These are phyloP conservation scores for Serendipita indica DNA, from an alignment of 768 basidiomycete species.

Conservation along the genomic window DNA sequence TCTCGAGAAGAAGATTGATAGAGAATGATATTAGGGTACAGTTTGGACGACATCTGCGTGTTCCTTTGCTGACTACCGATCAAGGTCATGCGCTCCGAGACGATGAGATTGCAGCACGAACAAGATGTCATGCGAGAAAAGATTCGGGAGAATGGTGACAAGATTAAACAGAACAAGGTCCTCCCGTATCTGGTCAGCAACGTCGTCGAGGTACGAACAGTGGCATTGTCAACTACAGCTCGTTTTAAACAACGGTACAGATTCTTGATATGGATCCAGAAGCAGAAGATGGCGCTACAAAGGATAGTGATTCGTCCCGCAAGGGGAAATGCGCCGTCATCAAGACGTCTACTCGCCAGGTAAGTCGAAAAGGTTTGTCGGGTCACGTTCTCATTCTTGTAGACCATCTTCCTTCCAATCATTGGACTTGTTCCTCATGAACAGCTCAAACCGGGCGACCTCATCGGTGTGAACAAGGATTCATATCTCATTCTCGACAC, in stretches of 20 bases:
- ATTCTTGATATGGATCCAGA: conserved; percentile 91
- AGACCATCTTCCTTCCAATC: conserved; percentile 92
- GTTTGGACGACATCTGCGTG: background rate
- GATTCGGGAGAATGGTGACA: conserved; percentile 94
- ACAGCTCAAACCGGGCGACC: conserved; percentile 75
- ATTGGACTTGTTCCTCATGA: conserved; percentile 94
- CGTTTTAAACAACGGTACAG: conserved; percentile 26
- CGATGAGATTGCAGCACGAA: conserved; percentile 80
- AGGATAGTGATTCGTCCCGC: conserved; percentile 88
- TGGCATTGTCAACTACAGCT: conserved; percentile 10
- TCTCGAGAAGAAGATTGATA: conserved; percentile 79
- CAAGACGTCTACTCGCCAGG: conserved; percentile 94
- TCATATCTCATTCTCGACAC: conserved; percentile 94
- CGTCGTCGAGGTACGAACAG: conserved; percentile 70
- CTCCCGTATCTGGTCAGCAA: conserved; percentile 95
- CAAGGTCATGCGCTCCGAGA: conserved; percentile 95
- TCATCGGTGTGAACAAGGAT: conserved; percentile 99
- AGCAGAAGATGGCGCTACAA: conserved; percentile 91
- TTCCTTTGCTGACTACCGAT: too few relatives aligned
- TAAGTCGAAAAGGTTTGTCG: conserved; percentile 16
- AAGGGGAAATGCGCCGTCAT: conserved; percentile 98
- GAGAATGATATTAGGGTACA: conserved; percentile 90
- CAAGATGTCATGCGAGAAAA: conserved; percentile 96
- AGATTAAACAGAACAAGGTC: conserved; percentile 99
- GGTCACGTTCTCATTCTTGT: background rate